Base-by-base conservation (phyloP, 2,329 filamentous ascomycete genomes). In the Claviceps citrina region DNA sequence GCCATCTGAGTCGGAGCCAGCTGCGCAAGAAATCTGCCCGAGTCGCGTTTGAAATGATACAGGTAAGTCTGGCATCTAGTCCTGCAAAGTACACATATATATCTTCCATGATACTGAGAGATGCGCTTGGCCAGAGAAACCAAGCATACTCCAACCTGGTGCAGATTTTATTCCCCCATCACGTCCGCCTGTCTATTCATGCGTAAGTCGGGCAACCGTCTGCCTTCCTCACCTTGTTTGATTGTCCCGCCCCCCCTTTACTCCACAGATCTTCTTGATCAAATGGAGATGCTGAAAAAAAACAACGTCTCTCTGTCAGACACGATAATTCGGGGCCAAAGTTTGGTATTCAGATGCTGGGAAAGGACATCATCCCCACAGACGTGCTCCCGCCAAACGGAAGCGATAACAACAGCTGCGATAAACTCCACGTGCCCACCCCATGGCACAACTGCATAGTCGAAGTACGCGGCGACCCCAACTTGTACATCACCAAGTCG, bases 121-220 rank as follows among this genome's bases (percentile, higher is more conserved):
- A 24, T 24, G n/a, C n/a, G n/a, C n/a, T n/a, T 2, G 16, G 18
- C 10, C 38, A 53, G 53, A 54, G 64, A 7, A 68, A 67, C 45
- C 63, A 66, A 43, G 63, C 63, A 8, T 68, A 67, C 43, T 67
- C 64, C 3, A 67, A 66, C 37, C 53, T 67, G 12, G 55, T 65
- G n/a, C 62, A 66, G 49, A 47, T 66, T 3, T 46, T 67, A 2
- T 60, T 66, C 43, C 65, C 65, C 1, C 57, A 62, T 42, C 58
- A 63, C 40, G 53, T 68, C 31, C 62, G 64, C n/a, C 54, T 68
- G 0, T 67, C 63, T 0, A 68, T 68, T 36, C 65, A 68, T 41
- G 63, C 64, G 41, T 64, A 64, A 34, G 49, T 40, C 12, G 13
- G 8, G 13, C 9, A 27, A 15, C 2, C 9, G 5, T 19, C 15